Evolutionary conservation across 164 flowering plant species (phyloP), one percentile per base, ranked within the genome.

Genomic region (Pachysandra terminalis): DNA sequence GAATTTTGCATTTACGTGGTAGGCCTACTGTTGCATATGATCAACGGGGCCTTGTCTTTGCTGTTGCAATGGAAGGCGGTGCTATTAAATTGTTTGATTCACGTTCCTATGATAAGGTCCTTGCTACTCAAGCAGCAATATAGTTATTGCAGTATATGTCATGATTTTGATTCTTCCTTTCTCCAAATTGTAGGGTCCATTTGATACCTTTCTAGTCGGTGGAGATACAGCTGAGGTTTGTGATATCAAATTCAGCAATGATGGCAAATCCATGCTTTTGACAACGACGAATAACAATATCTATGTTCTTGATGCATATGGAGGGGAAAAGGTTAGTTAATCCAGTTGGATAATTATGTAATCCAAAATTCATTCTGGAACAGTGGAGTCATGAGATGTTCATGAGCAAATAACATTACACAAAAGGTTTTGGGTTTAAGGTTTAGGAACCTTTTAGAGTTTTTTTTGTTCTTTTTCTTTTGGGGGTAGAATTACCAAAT

Each of bases 31-130:
- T 93, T 62, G 98, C 99, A 40, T 93, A 87, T 75, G 98, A 95
- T 75, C 99, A 92, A 67, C 99, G 92, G 75, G 99, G 99, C 61
- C 93, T 95, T 72, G 99, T 95, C 49, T 95, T 95, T 88, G 98
- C 98, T 10, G 97, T 93, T 67, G 93, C 98, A 71, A 95, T 95
- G 98, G 99, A 95, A 92, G 99, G 98, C 56, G 98, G 99, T 76
- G 99, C 98, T 67, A 85, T 95, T 61, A 95, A 93, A 77, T 73
- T 92, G 75, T 95, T 95, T 83, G 99, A 95, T 85, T 96, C 97
- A 56, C 95, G 99, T 54, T 90, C 97, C 35, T 96, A 88, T 81
- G 98, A 96, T 81, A 96, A 93, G 98, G 98, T 95, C 69, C 26
- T 52, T 70, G 24, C 27, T 68, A 51, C 24, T 55, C 73, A 67